These are phyloP conservation scores for Tetrapisispora iriomotensis DNA, from an alignment of 805 yeast species.

Conservation along the genomic window DNA sequence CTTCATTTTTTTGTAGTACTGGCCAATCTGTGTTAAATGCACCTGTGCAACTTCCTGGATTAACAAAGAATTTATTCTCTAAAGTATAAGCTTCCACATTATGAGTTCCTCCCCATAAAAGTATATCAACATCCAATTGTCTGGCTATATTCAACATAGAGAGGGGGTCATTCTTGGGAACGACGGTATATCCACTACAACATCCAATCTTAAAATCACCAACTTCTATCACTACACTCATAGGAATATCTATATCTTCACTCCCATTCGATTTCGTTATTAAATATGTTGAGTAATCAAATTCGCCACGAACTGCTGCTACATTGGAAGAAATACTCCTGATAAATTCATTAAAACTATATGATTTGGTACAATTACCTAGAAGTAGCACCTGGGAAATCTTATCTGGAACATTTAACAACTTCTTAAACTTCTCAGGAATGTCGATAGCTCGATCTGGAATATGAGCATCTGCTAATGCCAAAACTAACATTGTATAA, in stretches of 20 bases:
- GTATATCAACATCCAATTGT: slow-evolving; percentile 81
- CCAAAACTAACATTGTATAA: slow-evolving; percentile 52
- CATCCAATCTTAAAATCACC: slow-evolving; percentile 76
- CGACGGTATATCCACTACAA: slow-evolving; percentile 71
- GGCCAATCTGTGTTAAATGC: slow-evolving; percentile 65
- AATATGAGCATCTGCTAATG: slow-evolving; percentile 82
- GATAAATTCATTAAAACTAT: slow-evolving; percentile 53
- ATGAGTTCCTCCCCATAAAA: slow-evolving; percentile 91
- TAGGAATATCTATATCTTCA: slow-evolving; percentile 36
- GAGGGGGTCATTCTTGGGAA: slow-evolving; percentile 82
- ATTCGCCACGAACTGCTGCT: slow-evolving; percentile 74
- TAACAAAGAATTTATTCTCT: slow-evolving; percentile 88
- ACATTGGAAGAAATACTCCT: slow-evolving; percentile 61
- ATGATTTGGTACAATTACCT: slow-evolving; percentile 72
- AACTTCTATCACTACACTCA: slow-evolving; percentile 52
- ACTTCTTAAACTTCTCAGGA: slow-evolving; percentile 52
- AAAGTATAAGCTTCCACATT: slow-evolving; percentile 86
- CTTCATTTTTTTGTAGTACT: slow-evolving; percentile 22
- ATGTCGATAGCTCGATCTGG: slow-evolving; percentile 70
- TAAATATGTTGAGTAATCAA: slow-evolving; percentile 41
- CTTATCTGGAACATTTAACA: slow-evolving; percentile 68
- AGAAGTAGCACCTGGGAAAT: slow-evolving; percentile 76
- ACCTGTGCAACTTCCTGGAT: slow-evolving; percentile 96
- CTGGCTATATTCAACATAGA: slow-evolving; percentile 75
- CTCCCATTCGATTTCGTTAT: slow-evolving; percentile 4